Percentiles rank a stretch among this genome's conserved stretches.
These are phyloP conservation scores for Leccinum huronense DNA, from an alignment of 1,284 basidiomycete genomes.

Conservation along the genomic window DNA sequence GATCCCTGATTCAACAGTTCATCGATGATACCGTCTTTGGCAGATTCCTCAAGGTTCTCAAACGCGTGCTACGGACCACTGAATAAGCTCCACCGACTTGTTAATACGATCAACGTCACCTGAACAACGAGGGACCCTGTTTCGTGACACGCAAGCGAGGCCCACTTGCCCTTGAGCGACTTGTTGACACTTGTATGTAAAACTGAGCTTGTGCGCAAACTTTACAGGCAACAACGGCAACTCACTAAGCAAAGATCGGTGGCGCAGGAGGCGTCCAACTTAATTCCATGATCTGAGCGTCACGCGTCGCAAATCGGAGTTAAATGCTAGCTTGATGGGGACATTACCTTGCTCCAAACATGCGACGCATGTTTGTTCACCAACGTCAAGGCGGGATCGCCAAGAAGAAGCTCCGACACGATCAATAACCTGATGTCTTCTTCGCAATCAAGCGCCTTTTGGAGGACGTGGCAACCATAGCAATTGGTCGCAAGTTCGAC, in stretches of 20 bases:
- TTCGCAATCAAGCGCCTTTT: constrained; percentile 85
- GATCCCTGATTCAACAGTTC: constrained; percentile 73
- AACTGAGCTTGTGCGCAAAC: constrained; percentile 8
- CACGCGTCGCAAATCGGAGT: constrained; percentile 8
- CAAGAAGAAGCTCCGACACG: constrained; percentile 74
- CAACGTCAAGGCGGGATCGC: constrained; percentile 77
- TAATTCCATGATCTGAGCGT: constrained; percentile 71
- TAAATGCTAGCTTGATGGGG: constrained; percentile 2
- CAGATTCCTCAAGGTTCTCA: constrained; percentile 77
- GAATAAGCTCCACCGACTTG: constrained; percentile 8
- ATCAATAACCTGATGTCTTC: constrained; percentile 77
- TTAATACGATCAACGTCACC: constrained; percentile 38
- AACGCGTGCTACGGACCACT: constrained; percentile 65
- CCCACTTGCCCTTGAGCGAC: constrained; percentile 81
- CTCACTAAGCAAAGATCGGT: constrained; percentile 79
- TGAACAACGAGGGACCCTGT: constrained; percentile 82
- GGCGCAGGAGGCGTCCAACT: constrained; percentile 79
- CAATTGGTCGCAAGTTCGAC: constrained; percentile 83
- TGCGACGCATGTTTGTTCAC: constrained; percentile 86
- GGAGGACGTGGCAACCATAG: constrained; percentile 82
- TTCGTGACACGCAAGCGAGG: constrained; percentile 81
- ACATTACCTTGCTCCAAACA: constrained; percentile 77
- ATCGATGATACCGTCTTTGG: constrained; percentile 78
- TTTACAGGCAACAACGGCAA: constrained; percentile 17
- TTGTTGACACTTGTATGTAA: constrained; percentile 65